Evolutionary conservation across 225 moss, liverwort and hornwort genomes (phyloP).

Genomic region (Rhytidiadelphus loreus): DNA sequence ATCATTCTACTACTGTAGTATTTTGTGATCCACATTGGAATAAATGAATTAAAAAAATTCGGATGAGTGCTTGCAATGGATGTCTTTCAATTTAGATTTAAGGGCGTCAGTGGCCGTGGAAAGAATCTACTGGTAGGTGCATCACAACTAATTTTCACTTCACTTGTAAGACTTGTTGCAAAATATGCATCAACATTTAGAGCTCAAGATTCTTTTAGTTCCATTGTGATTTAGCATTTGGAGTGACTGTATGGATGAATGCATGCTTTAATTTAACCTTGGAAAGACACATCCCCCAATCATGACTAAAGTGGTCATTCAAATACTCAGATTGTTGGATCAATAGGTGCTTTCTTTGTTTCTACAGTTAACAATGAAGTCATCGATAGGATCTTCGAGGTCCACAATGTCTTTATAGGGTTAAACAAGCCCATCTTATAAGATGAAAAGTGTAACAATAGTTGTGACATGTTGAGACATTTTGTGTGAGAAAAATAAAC

Average conservation of each 20-base stretch:
- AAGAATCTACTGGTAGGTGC: not conserved
- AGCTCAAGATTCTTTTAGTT: not conserved
- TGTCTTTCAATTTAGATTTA: not conserved
- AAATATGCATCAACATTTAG: not conserved
- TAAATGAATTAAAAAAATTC: accelerated
- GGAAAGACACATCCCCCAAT: accelerated
- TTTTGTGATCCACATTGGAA: not conserved
- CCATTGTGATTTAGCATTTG: not conserved
- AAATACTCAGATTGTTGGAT: not conserved
- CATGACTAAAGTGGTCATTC: not conserved
- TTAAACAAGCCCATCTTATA: not conserved
- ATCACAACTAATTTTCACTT: not conserved
- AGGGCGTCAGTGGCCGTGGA: accelerated
- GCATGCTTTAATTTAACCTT: not conserved
- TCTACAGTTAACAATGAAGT: not conserved
- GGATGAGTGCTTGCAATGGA: not conserved
- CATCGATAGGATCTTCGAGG: not conserved
- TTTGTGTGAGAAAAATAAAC: accelerated
- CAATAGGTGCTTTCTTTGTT: too few species aligned
- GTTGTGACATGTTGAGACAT: not conserved
- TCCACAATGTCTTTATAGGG: accelerated
- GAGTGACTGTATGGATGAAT: not conserved
- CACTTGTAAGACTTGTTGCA: not conserved
- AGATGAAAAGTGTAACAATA: not conserved
- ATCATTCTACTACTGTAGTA: not conserved